Base-by-base conservation (phyloP, 2,329 filamentous ascomycete genomes). In the Tympanopsis confertula region DNA sequence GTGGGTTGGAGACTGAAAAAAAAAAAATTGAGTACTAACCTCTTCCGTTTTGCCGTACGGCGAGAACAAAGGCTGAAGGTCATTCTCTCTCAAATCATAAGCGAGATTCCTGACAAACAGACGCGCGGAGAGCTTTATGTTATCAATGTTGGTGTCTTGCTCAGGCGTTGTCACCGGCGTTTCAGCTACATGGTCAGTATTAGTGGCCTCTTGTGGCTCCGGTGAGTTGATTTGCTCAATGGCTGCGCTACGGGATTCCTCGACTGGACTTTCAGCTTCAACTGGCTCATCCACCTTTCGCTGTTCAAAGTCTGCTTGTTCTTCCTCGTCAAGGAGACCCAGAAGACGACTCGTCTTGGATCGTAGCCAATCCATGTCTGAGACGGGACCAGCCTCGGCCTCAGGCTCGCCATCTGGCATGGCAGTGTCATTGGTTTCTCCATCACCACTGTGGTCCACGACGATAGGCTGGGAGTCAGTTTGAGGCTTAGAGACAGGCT, bases 331-430 rank as follows among this genome's bases (percentile, higher is more conserved):
- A 38, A 88, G 68, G 19, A 96, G 66, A 55, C 89, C 91, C 37
- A 95, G 68, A 36, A 94, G 65, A 49, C 89, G 75, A 59, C 81
- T 95, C 13, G 88, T 96, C 47, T 84, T 78, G 44, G 84, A 89
- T 41, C 89, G 78, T 47, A 95, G 68, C 91, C 91, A 98, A 58
- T 96, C 88, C 42, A 81, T 78, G 59, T 95, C 87, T 17, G 82
- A 80, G 3, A 78, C 67, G 37, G 65, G 63, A 35, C 61, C 54
- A 20, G 12, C 36, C 28, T 42, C 50, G 10, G 10, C 10, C 30
- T 33, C 30, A 33, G 12, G 7, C 7, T 10, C 30, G 10, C n/a
- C 10, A 10, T 28, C 24, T 28, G 12, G 10, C 30, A 10, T 33
- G 30, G 10, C 30, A 13, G 10, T 18, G 7, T 33, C 30, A 33